Evolutionary conservation across 2,329 filamentous ascomycete genomes (phyloP), one percentile per base, ranked within the genome.

Genomic region (Exophiala mesophila): DNA sequence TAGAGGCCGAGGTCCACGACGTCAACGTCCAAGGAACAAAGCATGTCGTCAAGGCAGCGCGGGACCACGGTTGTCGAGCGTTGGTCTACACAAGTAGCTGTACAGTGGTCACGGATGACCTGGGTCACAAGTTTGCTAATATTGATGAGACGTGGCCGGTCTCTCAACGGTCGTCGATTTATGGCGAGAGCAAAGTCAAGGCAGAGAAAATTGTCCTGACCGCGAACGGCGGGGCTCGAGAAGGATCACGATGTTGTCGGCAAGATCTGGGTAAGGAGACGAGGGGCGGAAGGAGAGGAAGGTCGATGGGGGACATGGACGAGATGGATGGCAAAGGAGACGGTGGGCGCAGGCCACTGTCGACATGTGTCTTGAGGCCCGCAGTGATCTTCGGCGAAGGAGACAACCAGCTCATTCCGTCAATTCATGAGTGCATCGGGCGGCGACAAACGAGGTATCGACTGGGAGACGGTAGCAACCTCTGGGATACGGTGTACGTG

Each of bases 41-140:
- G 33, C 73, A 77, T 54, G 64, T 78, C 37, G 54, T 80, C 5
- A 59, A 68, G 3, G 69, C 68, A 3, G 65, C 71, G 1, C 62
- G 63, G 48, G 55, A 60, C 19, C 61, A 53, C 31, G 70, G 68
- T 1, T 73, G 69, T 29, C 65, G 63, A 38, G 69, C 64, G 1
- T 68, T 80, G 32, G 65, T 80, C 34, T 78, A 74, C 53, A 80
- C 76, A 20, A 76, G 73, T 55, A 73, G 65, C 54, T 73, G 72
- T 44, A 76, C 74, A 20, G 73, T 73, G 6, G 59, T 78, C 24
- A 66, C 70, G 3, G 76, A 80, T 57, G 70, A 78, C 40, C 58
- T 64, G 55, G 55, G 49, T 23, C 46, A 54, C 21, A 44, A 58
- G 9, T 63, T 64, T 47, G 53, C 52, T 5, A 66, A 68, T 39